Percentiles rank a stretch among this genome's conserved stretches.
phyloP scores from a whole-genome alignment of 2,329 filamentous ascomycete genomes.

The Fusarium musae region DNA sequence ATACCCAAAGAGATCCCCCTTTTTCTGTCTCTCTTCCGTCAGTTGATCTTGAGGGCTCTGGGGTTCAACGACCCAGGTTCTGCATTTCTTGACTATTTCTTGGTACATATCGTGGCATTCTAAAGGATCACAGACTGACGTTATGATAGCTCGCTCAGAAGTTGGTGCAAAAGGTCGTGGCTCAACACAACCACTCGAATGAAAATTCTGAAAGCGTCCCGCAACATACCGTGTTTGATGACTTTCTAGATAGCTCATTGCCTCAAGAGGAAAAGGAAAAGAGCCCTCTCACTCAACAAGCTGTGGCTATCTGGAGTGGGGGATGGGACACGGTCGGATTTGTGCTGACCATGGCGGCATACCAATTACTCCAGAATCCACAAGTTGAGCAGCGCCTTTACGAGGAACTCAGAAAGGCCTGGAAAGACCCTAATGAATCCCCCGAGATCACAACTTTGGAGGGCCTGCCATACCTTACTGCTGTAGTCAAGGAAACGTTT shows the following conservation, averaged over 20 bases:
- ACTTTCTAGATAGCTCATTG: neutral
- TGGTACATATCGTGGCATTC: neutral
- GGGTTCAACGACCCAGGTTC: neutral
- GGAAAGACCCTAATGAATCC: neutral
- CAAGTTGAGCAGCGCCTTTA: neutral
- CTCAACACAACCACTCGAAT: neutral
- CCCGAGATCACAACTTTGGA: neutral
- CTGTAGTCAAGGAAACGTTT: neutral
- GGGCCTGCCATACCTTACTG: neutral
- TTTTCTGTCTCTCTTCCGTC: neutral
- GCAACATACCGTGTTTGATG: neutral
- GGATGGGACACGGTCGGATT: slow-evolving; percentile 9
- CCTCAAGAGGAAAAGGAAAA: neutral
- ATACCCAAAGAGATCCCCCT: slow-evolving; percentile 3
- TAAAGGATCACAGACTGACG: neutral
- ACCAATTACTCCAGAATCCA: neutral
- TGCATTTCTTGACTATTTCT: neutral
- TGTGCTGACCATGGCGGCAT: neutral
- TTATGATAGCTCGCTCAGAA: neutral
- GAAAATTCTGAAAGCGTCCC: neutral
- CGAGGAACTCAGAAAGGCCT: neutral
- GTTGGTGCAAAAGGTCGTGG: neutral
- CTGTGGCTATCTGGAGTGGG: slow-evolving; percentile 7
- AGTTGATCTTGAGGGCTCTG: neutral
- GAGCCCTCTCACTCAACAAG: neutral